Base-by-base conservation (phyloP, 2,329 filamentous ascomycete species). In the Fusarium pseudograminearum region DNA sequence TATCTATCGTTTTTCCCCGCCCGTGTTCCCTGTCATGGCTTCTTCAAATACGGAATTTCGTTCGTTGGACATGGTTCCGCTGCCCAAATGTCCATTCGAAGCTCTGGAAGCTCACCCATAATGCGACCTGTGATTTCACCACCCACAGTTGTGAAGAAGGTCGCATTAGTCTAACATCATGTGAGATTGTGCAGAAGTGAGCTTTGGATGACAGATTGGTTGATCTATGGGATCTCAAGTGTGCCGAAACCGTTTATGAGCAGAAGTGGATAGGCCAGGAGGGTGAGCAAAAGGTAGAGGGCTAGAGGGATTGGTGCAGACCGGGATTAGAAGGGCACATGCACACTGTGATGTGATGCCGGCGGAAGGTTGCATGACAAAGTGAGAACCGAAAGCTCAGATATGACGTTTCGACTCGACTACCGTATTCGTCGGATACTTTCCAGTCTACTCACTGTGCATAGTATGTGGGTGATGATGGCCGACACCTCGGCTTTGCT, bases 111-210 rank as follows among this genome's bases (percentile, higher is more conserved):
- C 44, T 62, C 58, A 28, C 56, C 47, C 50, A 63, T 30, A 60
- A 63, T 72, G 65, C 55, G 65, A 52, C 66, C 51, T 59, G 31
- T 65, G 57, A 68, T 70, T 65, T 56, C 68, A 55, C 58, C 66
- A 59, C 57, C 70, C 66, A 71, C 71, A 61, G 57, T 65, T 60
- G 52, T 63, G 55, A 60, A 73, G 57, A 50, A 61, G 61, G 69
- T 75, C 71, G 75, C 75, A 76, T 76, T 69, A 62, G 67, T 57
- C 53, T 41, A 54, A 50, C 28, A 69, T 70, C 75, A 76, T 76
- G 75, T 77, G 75, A 76, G 71, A 63, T 65, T 56, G 48, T 59
- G 68, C 51, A 58, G 60, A 50, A 65, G 55, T 53, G 63, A 54
- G 61, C 44, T 57, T 34, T 65, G 52, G 24, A 33, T 42, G 51